Base-by-base conservation (phyloP, 257 asterid species). In the Plectranthus barbatus region DNA sequence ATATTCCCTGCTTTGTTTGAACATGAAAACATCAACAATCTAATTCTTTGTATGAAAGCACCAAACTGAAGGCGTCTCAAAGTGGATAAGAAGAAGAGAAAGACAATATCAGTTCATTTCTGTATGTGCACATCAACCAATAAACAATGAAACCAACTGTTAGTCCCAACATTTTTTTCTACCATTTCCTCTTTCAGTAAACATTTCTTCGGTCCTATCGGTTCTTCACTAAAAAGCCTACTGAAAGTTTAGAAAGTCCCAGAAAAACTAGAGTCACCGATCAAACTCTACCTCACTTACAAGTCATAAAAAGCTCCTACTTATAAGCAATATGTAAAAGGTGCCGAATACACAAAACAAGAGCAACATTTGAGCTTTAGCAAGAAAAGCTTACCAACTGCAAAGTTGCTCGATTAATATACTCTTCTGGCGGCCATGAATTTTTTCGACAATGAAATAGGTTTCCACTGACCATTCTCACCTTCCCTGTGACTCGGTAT, bases 401-500 rank as follows among this genome's bases (percentile, higher is more conserved):
- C 76, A 93, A 71, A 76, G 99, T 93, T 49, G 94, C 51, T 69
- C 83, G 82, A 74, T 72, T 76, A 61, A 93, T 83, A 56, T 87
- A 93, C 77, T 90, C 99, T 69, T 87, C 84, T 0, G 99, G 89
- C 42, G 99, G 96, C 99, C 99, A 93, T 66, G 99, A 93, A 76
- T 82, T 90, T 81, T 76, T 90, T 75, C 96, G 79, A 75, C 23
- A 60, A 77, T 90, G 99, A 72, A 93, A 93, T 73, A 93, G 67
- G 60, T 74, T 84, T 60, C 94, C 96, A 61, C 87, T 78, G 80
- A 93, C 96, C 99, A 93, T 93, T 56, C 80, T 77, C 68, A 45
- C 83, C 34, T 20, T 59, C 62, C 62, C 67, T 60, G 33, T 14
- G 48, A 12, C 17, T 67, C 26, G 24, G 1, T n/a, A 20, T 46